phyloP scores from a whole-genome alignment of 2,329 filamentous ascomycete genomes.

The Alternaria arborescens region DNA sequence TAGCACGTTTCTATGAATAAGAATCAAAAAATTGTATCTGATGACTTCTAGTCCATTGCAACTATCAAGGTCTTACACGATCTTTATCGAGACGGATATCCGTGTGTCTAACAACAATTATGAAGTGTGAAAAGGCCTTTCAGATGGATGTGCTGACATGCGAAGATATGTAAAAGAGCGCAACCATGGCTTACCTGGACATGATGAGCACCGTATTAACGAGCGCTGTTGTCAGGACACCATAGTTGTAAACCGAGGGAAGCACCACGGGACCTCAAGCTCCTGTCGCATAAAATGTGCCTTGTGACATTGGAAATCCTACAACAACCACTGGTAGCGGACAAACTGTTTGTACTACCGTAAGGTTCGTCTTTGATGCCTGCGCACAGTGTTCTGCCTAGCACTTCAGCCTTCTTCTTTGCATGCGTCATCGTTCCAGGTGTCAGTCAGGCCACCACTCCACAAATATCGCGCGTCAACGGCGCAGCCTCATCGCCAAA shows the following conservation, averaged over 20 bases:
- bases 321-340: neutral
- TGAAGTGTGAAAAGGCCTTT: neutral
- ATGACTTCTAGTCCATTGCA: neutral
- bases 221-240: neutral
- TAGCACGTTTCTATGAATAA: slow-evolving; percentile 4
- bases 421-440: slow-evolving; percentile 5
- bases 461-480: neutral
- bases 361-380: neutral
- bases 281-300: too few relatives aligned
- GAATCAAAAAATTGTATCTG: slow-evolving; percentile 8
- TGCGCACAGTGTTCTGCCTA: neutral
- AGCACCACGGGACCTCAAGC: too few relatives aligned
- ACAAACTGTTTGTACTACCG: neutral
- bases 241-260: neutral
- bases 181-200: neutral
- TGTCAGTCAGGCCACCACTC: slow-evolving; percentile 2
- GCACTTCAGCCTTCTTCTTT: neutral
- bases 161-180: neutral
- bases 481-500: neutral
- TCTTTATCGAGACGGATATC: neutral
- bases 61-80: neutral
- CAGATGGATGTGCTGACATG: neutral
- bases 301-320: neutral
- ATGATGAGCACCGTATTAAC: neutral
- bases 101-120: neutral